Evolutionary conservation across 805 yeast genomes (phyloP).

Genomic region (Kockiozyma suomiensis): DNA sequence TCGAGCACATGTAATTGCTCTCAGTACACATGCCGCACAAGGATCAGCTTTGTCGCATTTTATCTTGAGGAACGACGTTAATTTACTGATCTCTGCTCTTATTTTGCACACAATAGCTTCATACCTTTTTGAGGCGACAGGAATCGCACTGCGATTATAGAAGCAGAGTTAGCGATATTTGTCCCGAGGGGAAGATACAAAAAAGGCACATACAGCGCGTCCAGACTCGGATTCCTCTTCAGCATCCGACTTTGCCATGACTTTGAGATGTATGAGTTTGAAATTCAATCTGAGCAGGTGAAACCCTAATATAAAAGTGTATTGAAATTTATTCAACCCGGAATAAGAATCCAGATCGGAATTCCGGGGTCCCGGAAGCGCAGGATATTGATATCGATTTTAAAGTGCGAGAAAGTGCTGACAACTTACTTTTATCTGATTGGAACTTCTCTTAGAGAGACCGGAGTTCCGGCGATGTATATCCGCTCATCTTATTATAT

Average conservation of each 20-base stretch:
- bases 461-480: slow-evolving; percentile 2
- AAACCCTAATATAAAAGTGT: no score
- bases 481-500: background rate
- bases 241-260: background rate
- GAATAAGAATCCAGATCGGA: no score
- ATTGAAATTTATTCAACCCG: no score
- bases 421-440: no score
- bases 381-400: no score
- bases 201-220: background rate
- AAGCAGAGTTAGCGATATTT: background rate
- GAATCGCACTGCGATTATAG: slow-evolving; percentile 18
- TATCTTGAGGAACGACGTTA: slow-evolving; percentile 9
- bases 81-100: background rate
- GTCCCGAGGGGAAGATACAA: background rate
- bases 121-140: slow-evolving; percentile 21
- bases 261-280: no score
- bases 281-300: no score
- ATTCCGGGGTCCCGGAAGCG: no score
- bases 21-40: slow-evolving; percentile 9
- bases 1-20: slow-evolving; percentile 9
- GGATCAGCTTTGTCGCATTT: slow-evolving; percentile 21
- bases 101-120: no score
- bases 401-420: no score
- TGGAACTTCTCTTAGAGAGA: background rate
- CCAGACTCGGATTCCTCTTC: slow-evolving; percentile 1